phyloP scores from a whole-genome alignment of 768 basidiomycete species.

The Calocybe cyanea region DNA sequence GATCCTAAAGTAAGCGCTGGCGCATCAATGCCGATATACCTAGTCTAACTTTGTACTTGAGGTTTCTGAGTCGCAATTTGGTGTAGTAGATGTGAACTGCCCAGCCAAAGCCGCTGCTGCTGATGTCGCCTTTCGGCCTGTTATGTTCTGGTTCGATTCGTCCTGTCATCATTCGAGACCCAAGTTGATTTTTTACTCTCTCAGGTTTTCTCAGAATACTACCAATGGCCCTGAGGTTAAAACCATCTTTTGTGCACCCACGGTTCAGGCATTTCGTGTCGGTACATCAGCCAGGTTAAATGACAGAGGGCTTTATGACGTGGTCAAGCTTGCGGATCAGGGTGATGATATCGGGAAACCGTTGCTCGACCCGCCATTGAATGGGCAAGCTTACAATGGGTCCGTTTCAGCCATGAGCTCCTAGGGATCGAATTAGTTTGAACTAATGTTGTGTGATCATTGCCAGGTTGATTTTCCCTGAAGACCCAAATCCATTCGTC shows the following conservation, averaged over 20 bases:
- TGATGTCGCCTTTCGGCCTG: conserved; percentile 41
- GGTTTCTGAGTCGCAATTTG: conserved; percentile 45
- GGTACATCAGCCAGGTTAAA: conserved; percentile 39
- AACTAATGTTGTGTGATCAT: not conserved
- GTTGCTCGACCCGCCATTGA: conserved; percentile 13
- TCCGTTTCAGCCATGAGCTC: conserved; percentile 20
- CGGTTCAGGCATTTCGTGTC: conserved; percentile 41
- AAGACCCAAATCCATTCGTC: conserved; percentile 40
- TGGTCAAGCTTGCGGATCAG: conserved; percentile 27
- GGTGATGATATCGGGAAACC: conserved; percentile 53
- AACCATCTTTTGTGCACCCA: conserved; percentile 57
- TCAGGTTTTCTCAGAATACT: conserved; percentile 37
- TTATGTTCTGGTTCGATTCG: conserved; percentile 59
- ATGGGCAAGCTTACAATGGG: conserved; percentile 60
- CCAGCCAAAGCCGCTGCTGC: conserved; percentile 26
- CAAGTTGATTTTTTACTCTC: conserved; percentile 6
- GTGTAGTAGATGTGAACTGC: conserved; percentile 37
- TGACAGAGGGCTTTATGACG: conserved; percentile 36
- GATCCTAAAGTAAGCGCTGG: conserved; percentile 27
- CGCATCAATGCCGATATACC: not conserved
- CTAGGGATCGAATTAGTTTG: not conserved
- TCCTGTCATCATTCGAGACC: not conserved
- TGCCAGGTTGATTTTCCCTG: conserved; percentile 40
- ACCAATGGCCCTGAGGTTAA: conserved; percentile 34
- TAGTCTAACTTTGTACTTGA: conserved; percentile 8